Evolutionary conservation across 805 yeast genomes (phyloP), one percentile per base, ranked within the genome.

Genomic region (Wickerhamiella sergipiensis): DNA sequence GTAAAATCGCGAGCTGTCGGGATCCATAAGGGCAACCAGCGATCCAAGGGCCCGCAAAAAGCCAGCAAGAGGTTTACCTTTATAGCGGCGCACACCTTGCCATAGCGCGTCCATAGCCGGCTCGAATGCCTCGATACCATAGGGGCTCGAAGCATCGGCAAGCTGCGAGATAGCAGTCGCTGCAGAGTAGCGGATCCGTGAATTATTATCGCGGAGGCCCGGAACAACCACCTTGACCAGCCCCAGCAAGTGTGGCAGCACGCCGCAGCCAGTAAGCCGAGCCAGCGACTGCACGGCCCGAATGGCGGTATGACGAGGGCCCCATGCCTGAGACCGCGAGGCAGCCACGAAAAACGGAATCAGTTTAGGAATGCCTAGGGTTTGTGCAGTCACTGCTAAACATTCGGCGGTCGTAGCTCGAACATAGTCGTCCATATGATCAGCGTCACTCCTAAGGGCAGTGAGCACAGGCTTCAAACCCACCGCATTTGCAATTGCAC

Each of bases 101-200:
- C 96, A 88, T 6, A 86, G 67, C 0, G 87, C 84, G 50, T 85
- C 90, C 36, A 90, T 61, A 0, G 81, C 72, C 0, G 67, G 66
- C 58, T 88, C 94, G 63, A 90, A 89, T 0, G 90, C 79, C 59
- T 86, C 96, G 50, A 85, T 83, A 45, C 97, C 98, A 66, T 83
- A 86, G 0, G 97, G 97, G 21, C 78, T 72, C 3, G 87, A 77
- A 7, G 85, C 80, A 47, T 85, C 89, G 0, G 97, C 97, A 33
- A 90, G 65, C 1, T 81, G 75, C 0, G 89, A 70, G 1, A 89
- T 60, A 0, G 95, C 80, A 36, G 73, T 68, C 0, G 95, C 95
- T 0, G 95, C 73, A 12, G 80, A 73, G 1, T 77, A 75, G 51
- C 94, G 70, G 0, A 88, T 83, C 44, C 76, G 79, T 12, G 78